Conservation (phyloP, 345 rosid genomes). For the Salix brachista region DNA sequence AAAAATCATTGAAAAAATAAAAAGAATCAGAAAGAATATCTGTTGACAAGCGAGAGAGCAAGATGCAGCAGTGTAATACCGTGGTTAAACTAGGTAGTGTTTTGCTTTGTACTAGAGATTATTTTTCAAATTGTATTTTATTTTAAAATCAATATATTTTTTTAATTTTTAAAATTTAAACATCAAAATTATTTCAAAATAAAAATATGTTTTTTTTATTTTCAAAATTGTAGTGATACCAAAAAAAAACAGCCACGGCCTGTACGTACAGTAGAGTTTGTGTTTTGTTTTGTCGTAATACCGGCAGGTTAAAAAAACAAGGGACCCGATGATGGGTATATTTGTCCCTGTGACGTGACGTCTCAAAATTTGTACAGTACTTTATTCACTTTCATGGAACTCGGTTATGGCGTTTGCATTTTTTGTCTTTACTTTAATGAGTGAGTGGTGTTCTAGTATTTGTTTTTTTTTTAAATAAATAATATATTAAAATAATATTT, state of each 20-base stretch:
- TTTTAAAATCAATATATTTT: too few relatives aligned
- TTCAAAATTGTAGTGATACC: too few relatives aligned
- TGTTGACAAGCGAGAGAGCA: background rate
- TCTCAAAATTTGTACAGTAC: conserved; percentile 16
- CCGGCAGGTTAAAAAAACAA: background rate
- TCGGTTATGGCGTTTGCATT: conserved; percentile 4
- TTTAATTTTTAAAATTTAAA: too few relatives aligned
- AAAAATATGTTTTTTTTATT: too few relatives aligned
- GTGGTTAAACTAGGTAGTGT: background rate
- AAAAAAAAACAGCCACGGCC: too few relatives aligned
- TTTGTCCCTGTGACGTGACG: conserved; percentile 26
- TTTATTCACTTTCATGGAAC: conserved; percentile 37
- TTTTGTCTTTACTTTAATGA: conserved; percentile 16
- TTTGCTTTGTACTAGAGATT: too few relatives aligned
- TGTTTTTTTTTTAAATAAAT: background rate
- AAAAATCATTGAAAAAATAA: background rate
- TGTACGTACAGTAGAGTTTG: too few relatives aligned
- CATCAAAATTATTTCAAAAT: too few relatives aligned
- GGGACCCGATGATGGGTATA: conserved; percentile 11
- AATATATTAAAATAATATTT: too few relatives aligned
- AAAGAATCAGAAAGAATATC: too few relatives aligned
- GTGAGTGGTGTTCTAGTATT: too few relatives aligned
- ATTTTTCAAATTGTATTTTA: too few relatives aligned
- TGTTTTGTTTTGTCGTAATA: background rate
- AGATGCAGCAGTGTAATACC: background rate